phyloP scores from a whole-genome alignment of 257 asterid species.

The Petunia axillaris region DNA sequence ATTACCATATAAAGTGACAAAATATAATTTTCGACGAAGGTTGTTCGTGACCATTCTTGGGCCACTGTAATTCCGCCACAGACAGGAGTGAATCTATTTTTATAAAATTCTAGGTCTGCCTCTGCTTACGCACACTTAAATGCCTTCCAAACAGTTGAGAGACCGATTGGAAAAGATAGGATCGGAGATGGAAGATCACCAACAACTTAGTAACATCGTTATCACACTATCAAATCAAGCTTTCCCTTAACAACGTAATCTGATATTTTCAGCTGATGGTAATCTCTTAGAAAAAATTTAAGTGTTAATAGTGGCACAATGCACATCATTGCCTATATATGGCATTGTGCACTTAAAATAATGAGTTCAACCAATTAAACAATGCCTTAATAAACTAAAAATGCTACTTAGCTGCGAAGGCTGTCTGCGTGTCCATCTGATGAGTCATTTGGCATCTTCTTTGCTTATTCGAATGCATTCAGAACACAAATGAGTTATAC shows the following conservation, averaged over 20 bases:
- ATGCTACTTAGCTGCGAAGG: constrained; percentile 8
- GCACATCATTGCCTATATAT: constrained; percentile 66
- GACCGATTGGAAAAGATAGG: background rate
- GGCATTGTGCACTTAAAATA: constrained; percentile 40
- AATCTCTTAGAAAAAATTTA: constrained; percentile 24
- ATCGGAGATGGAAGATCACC: background rate
- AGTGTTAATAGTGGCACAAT: constrained; percentile 14
- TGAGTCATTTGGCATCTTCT: constrained; percentile 40
- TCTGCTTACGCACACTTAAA: background rate
- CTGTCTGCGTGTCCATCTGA: constrained; percentile 49
- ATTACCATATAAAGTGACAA: too few relatives aligned
- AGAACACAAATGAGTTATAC: constrained; percentile 39
- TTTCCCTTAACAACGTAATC: background rate
- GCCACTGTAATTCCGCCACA: too few relatives aligned
- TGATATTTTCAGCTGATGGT: background rate
- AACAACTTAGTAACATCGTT: background rate
- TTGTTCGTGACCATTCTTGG: too few relatives aligned
- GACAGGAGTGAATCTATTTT: too few relatives aligned
- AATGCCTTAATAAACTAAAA: constrained; percentile 34
- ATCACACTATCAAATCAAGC: constrained; percentile 17
- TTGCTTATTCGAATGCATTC: constrained; percentile 35
- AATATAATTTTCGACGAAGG: too few relatives aligned
- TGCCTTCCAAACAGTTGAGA: background rate
- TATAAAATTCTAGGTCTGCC: too few relatives aligned
- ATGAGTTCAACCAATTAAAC: constrained; percentile 28